phyloP scores from a whole-genome alignment of 2,329 filamentous ascomycete genomes.

The Rhytidhysteron rufulum region DNA sequence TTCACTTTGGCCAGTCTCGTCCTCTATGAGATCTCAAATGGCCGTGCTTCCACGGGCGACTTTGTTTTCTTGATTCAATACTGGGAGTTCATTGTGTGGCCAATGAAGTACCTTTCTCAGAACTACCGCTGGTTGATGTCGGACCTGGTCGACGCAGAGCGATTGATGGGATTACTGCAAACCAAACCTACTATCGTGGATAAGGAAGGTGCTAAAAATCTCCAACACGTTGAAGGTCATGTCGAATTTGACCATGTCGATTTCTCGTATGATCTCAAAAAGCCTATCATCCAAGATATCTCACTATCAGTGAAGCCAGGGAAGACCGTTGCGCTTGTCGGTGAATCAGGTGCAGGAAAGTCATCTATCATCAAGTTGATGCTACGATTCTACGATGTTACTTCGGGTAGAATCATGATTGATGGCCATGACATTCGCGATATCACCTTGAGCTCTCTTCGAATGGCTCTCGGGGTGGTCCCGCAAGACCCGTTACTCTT shows the following conservation, averaged over 20 bases:
- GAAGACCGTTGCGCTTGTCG: conserved; percentile 55
- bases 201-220: conserved; percentile 8
- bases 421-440: conserved; percentile 56
- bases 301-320: conserved; percentile 47
- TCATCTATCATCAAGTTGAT: conserved; percentile 55
- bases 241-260: conserved; percentile 49
- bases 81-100: conserved; percentile 40
- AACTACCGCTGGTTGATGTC: conserved; percentile 8
- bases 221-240: conserved; percentile 42
- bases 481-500: conserved; percentile 60
- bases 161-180: conserved; percentile 10
- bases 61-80: conserved; percentile 61
- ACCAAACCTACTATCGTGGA: conserved; percentile 9
- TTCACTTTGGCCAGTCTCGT: no score
- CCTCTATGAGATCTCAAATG: conserved; percentile 47
- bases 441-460: conserved; percentile 53
- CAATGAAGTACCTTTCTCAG: conserved; percentile 1
- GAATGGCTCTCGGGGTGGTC: conserved; percentile 57
- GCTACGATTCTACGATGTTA: conserved; percentile 55
- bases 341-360: conserved; percentile 58
- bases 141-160: conserved; percentile 12
- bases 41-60: conserved; percentile 47
- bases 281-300: conserved; percentile 45
- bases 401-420: conserved; percentile 48
- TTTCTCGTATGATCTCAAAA: conserved; percentile 50